Percentiles rank a stretch among this genome's conserved stretches.
phyloP scores from a whole-genome alignment of 2,329 filamentous ascomycete genomes.

The Fusarium verrucosum region DNA sequence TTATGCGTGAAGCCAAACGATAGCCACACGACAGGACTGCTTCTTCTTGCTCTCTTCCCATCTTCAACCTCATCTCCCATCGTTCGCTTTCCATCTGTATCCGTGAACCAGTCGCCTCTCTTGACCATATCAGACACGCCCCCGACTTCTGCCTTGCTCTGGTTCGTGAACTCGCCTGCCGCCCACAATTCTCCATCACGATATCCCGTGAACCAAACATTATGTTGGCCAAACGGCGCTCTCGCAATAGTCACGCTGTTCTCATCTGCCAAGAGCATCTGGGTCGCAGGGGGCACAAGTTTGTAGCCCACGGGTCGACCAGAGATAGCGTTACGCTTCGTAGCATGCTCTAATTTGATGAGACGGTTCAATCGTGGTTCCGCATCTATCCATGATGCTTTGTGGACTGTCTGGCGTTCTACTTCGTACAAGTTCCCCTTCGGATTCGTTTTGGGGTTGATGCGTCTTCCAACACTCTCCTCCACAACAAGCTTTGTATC shows the following conservation, averaged over 20 bases:
- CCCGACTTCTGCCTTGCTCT: slow-evolving; percentile 56
- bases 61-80: not conserved
- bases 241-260: slow-evolving; percentile 55
- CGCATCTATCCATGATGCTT: slow-evolving; percentile 61
- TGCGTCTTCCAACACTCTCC: slow-evolving; percentile 48
- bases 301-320: slow-evolving; percentile 62
- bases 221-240: slow-evolving; percentile 56
- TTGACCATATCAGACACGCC: slow-evolving; percentile 59
- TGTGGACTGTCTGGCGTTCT: slow-evolving; percentile 53
- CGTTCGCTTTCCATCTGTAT: slow-evolving; percentile 27
- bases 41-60: slow-evolving; percentile 38
- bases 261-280: slow-evolving; percentile 56
- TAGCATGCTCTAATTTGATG: slow-evolving; percentile 59
- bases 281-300: slow-evolving; percentile 56
- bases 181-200: slow-evolving; percentile 61
- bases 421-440: slow-evolving; percentile 69
- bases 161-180: slow-evolving; percentile 62
- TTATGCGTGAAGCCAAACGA: slow-evolving; percentile 61
- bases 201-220: slow-evolving; percentile 60
- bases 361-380: slow-evolving; percentile 62
- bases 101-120: slow-evolving; percentile 58
- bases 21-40: slow-evolving; percentile 56
- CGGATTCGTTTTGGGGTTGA: slow-evolving; percentile 65
- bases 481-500: slow-evolving; percentile 60
- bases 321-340: slow-evolving; percentile 57